These are phyloP conservation scores for Lunularia cruciata DNA, from an alignment of 225 moss, liverwort and hornwort species.

Conservation along the genomic window DNA sequence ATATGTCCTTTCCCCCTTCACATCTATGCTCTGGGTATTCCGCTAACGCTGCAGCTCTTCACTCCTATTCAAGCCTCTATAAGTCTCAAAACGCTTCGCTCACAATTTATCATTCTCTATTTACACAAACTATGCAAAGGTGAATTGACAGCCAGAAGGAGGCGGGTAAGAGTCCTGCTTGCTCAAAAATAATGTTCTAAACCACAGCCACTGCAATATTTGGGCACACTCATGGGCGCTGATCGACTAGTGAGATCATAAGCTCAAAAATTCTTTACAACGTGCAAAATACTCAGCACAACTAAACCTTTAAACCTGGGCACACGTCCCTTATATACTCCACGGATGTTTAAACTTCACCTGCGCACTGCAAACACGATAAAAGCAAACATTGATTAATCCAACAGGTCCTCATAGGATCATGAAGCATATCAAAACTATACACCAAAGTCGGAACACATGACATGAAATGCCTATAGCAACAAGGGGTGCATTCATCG, in stretches of 20 bases:
- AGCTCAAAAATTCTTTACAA: conserved; percentile 2
- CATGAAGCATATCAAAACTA: not conserved
- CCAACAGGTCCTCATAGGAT: too few relatives aligned
- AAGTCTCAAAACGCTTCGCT: not conserved
- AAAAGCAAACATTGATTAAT: not conserved
- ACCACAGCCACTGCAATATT: not conserved
- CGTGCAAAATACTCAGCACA: not conserved
- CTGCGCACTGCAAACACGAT: not conserved
- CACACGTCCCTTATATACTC: not conserved
- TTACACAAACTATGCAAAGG: not conserved
- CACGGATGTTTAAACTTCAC: not conserved
- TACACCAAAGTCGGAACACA: not conserved
- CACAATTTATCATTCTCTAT: not conserved
- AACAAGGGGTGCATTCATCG: not conserved
- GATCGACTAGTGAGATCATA: not conserved
- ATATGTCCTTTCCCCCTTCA: not conserved
- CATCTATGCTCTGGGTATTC: not conserved
- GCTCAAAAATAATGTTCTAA: not conserved
- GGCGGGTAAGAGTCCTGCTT: not conserved
- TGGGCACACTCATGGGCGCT: not conserved
- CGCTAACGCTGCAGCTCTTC: not conserved
- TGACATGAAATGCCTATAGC: not conserved
- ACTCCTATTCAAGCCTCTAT: not conserved
- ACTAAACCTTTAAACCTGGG: not conserved
- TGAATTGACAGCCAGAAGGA: not conserved